Evolutionary conservation across 768 basidiomycete species (phyloP).

Genomic region (Pisolithus sp.): DNA sequence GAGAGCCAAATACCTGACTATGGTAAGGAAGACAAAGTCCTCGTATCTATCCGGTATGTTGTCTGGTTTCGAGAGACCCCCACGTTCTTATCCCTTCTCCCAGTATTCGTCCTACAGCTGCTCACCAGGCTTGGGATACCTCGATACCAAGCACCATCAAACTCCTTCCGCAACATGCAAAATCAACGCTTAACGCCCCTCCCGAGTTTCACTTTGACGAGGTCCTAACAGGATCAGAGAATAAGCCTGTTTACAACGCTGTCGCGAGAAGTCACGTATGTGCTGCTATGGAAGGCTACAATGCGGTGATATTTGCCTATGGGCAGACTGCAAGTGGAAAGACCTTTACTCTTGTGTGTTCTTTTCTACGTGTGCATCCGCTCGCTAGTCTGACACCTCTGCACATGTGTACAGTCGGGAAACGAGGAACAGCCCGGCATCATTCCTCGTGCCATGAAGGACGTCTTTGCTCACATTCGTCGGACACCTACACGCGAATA

Average conservation of each 20-base stretch:
- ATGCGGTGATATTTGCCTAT: conserved; percentile 92
- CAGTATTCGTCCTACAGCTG: conserved; percentile 59
- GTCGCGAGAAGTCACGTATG: conserved; percentile 75
- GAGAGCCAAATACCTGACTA: conserved; percentile 48
- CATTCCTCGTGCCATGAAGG: conserved; percentile 87
- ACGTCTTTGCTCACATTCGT: conserved; percentile 82
- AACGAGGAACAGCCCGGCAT: conserved; percentile 85
- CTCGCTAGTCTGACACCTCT: conserved; percentile 23
- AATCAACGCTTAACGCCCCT: conserved; percentile 32
- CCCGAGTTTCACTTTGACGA: conserved; percentile 66
- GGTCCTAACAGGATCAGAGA: conserved; percentile 71
- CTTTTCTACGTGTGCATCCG: neutral
- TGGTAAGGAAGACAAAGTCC: conserved; percentile 78
- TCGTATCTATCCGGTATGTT: conserved; percentile 71
- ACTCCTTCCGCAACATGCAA: conserved; percentile 51
- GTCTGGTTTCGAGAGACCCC: neutral
- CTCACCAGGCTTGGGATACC: conserved; percentile 50
- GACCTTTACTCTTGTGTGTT: conserved; percentile 56
- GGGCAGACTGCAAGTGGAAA: conserved; percentile 84
- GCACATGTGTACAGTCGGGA: conserved; percentile 45
- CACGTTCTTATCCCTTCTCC: conserved; percentile 1
- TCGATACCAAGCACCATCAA: conserved; percentile 47
- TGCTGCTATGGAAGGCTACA: conserved; percentile 96
- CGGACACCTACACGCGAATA: conserved; percentile 78
- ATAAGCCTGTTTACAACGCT: conserved; percentile 71